Conservation (phyloP, 805 yeast genomes). For the Wickerhamiella alocasiicola region DNA sequence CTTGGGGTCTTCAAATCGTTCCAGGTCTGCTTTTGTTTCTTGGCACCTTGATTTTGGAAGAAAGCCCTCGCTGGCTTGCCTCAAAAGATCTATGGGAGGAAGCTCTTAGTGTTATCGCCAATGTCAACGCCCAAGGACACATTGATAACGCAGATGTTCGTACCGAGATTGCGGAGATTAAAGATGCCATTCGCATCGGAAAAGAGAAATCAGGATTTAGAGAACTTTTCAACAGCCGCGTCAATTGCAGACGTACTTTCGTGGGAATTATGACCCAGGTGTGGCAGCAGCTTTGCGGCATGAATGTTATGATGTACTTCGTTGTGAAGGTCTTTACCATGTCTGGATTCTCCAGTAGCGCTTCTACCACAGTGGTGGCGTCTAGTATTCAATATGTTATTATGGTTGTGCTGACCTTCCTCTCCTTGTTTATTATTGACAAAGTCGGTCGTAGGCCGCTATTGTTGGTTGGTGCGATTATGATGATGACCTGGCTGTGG, state of each 20-base stretch:
- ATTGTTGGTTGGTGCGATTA: conserved; percentile 54
- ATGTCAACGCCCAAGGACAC: conserved; percentile 27
- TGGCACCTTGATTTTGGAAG: conserved; percentile 31
- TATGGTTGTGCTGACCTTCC: conserved; percentile 66
- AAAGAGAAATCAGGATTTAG: conserved; percentile 34
- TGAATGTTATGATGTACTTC: conserved; percentile 59
- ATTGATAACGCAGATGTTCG: conserved; percentile 32
- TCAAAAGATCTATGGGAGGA: conserved; percentile 38
- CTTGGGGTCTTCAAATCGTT: conserved; percentile 48
- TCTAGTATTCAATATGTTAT: conserved; percentile 44
- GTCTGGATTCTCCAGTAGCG: conserved; percentile 26
- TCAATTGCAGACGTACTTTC: conserved; percentile 21
- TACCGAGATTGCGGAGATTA: conserved; percentile 46
- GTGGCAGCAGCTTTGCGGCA: conserved; percentile 61
- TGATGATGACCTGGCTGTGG: conserved; percentile 39
- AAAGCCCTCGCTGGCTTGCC: conserved; percentile 35
- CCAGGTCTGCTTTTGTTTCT: conserved; percentile 37
- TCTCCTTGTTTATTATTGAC: conserved; percentile 72
- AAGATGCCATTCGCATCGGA: conserved; percentile 43
- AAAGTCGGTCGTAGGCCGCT: conserved; percentile 66
- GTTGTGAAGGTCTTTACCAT: conserved; percentile 43
- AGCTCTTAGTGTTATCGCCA: conserved; percentile 29
- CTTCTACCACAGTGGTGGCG: conserved; percentile 32
- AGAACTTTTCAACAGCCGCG: conserved; percentile 37
- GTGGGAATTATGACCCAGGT: conserved; percentile 29